Percentiles rank a stretch among this genome's conserved stretches.
Conservation (phyloP, 1,139 yeast genomes). For the Suhomyces ambrosiae region DNA sequence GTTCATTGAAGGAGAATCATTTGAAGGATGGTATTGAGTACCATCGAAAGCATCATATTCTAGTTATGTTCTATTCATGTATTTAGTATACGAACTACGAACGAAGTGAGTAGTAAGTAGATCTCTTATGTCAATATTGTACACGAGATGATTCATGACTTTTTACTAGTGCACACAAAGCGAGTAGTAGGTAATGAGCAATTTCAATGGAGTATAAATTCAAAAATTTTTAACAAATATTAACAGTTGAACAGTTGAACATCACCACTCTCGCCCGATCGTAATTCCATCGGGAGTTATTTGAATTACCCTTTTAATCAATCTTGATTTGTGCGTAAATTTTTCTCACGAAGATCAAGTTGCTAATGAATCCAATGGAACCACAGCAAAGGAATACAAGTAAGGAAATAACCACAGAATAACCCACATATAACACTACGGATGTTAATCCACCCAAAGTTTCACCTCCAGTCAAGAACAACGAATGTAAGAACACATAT, state of each 20-base stretch:
- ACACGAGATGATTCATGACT: not conserved
- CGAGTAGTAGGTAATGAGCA: too few species aligned
- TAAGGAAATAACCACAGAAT: conserved; percentile 70
- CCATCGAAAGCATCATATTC: not conserved
- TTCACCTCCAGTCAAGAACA: conserved; percentile 67
- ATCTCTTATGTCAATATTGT: not conserved
- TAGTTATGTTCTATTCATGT: not conserved
- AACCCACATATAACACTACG: conserved; percentile 80
- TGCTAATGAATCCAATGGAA: conserved; percentile 78
- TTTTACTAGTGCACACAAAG: too few species aligned
- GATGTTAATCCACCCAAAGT: conserved; percentile 75
- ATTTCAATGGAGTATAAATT: too few species aligned
- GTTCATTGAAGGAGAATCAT: conserved; percentile 35
- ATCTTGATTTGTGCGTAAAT: conserved; percentile 87
- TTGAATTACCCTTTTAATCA: conserved; percentile 39
- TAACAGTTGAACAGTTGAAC: too few species aligned
- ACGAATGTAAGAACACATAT: conserved; percentile 83
- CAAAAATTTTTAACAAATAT: too few species aligned
- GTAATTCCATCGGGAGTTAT: too few species aligned
- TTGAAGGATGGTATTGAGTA: conserved; percentile 40
- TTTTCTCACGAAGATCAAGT: conserved; percentile 71
- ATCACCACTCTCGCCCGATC: too few species aligned
- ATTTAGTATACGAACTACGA: not conserved
- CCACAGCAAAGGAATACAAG: conserved; percentile 85
- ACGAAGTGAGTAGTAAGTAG: too few species aligned